These are phyloP conservation scores for Golubevia sp. DNA, from an alignment of 1,284 basidiomycete genomes.

Conservation along the genomic window DNA sequence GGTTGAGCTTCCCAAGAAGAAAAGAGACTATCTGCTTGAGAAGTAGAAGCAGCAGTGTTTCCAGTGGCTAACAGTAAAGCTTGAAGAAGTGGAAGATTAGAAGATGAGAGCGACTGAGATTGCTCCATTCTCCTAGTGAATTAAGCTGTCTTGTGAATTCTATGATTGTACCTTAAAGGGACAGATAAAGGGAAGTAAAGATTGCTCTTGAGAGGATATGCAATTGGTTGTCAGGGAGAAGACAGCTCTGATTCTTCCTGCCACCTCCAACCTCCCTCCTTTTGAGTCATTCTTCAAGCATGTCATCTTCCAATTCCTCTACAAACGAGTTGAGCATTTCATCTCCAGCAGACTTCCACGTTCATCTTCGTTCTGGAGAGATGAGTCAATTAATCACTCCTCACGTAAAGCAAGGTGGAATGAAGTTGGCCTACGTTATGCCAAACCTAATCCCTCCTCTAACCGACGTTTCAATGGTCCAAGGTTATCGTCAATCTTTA, in stretches of 20 bases:
- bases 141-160: too few relatives aligned
- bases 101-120: too few relatives aligned
- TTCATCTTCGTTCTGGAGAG: constrained; percentile 88
- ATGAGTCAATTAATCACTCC: constrained; percentile 80
- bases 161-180: too few relatives aligned
- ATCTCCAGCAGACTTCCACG: constrained; percentile 73
- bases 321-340: constrained; percentile 21
- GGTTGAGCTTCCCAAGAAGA: constrained; percentile 40
- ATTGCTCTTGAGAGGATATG: too few relatives aligned
- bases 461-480: constrained; percentile 79
- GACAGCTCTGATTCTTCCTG: too few relatives aligned
- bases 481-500: constrained; percentile 79
- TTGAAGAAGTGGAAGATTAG: constrained; percentile 22
- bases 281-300: too few relatives aligned
- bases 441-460: constrained; percentile 94
- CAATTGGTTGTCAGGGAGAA: too few relatives aligned
- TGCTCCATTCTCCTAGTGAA: too few relatives aligned
- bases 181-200: too few relatives aligned
- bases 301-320: too few relatives aligned
- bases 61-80: constrained; percentile 28
- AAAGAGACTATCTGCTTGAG: constrained; percentile 26
- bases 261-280: too few relatives aligned
- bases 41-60: constrained; percentile 17
- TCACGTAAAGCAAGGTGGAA: constrained; percentile 87
- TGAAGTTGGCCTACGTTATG: constrained; percentile 95